These are phyloP conservation scores for Waltergamsia citrina DNA, from an alignment of 2,329 filamentous ascomycete genomes.

Conservation along the genomic window DNA sequence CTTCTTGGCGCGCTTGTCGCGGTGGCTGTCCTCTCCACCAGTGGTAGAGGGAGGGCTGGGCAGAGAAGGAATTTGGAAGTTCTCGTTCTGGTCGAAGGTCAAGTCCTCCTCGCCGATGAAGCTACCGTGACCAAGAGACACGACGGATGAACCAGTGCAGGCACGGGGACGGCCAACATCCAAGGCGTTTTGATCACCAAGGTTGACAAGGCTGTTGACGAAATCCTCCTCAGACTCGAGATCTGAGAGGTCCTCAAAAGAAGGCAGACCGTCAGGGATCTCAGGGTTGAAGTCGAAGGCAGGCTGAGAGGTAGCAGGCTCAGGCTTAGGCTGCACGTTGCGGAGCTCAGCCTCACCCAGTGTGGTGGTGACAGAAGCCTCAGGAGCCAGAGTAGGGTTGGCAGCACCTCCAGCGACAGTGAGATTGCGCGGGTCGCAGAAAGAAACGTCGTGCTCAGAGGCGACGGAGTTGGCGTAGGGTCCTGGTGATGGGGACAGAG, in stretches of 20 bases:
- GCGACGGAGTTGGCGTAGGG: slow-evolving; percentile 62
- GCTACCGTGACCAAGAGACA: slow-evolving; percentile 65
- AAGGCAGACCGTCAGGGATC: slow-evolving; percentile 52
- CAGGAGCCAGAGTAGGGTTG: slow-evolving; percentile 40
- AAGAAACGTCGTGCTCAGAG: slow-evolving; percentile 67
- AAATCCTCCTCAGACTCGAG: slow-evolving; percentile 89
- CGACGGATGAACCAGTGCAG: slow-evolving; percentile 56
- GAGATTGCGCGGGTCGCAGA: slow-evolving; percentile 85
- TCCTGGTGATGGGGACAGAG: slow-evolving; percentile 78
- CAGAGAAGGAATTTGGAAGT: slow-evolving; percentile 46
- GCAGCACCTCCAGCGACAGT: slow-evolving; percentile 53
- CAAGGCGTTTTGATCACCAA: slow-evolving; percentile 32
- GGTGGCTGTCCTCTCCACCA: slow-evolving; percentile 36
- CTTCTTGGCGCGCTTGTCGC: slow-evolving; percentile 50
- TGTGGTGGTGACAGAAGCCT: slow-evolving; percentile 57
- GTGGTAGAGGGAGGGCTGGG: slow-evolving; percentile 43
- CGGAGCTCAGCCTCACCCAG: slow-evolving; percentile 45
- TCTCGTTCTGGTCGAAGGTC: slow-evolving; percentile 61
- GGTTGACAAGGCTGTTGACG: slow-evolving; percentile 59
- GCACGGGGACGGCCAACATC: slow-evolving; percentile 63
- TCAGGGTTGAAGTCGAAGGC: slow-evolving; percentile 43
- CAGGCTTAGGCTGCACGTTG: slow-evolving; percentile 37
- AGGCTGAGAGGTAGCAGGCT: slow-evolving; percentile 26
- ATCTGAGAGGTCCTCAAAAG: slow-evolving; percentile 80
- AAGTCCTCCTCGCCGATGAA: slow-evolving; percentile 71